Percentiles rank a stretch among this genome's conserved stretches.
These are phyloP conservation scores for Tirmania nivea DNA, from an alignment of 495 filamentous ascomycete species.

Conservation along the genomic window DNA sequence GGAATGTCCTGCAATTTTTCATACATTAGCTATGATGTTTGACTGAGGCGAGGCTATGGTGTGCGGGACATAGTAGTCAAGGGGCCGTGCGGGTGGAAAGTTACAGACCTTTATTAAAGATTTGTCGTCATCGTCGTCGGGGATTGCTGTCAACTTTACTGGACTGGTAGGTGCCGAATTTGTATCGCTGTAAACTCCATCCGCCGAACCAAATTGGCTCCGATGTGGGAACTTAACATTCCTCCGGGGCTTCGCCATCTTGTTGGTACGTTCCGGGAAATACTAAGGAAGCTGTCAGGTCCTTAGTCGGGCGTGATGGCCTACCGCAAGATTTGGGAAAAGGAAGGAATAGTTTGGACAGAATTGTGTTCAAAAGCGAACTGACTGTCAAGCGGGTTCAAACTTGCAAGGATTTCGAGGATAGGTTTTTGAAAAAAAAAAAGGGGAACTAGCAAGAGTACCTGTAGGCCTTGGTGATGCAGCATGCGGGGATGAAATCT, in stretches of 20 bases:
- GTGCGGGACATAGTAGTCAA: neutral
- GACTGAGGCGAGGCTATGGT: too few species aligned
- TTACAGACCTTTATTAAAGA: slow-evolving; percentile 24
- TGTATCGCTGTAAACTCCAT: slow-evolving; percentile 27
- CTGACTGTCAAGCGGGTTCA: too few species aligned
- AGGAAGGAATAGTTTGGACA: too few species aligned
- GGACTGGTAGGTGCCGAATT: slow-evolving; percentile 23
- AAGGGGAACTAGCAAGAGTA: neutral
- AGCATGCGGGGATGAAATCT: too few species aligned
- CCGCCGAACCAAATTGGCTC: slow-evolving; percentile 9
- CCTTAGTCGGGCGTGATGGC: too few species aligned
- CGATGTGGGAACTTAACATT: slow-evolving; percentile 67
- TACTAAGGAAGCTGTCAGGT: too few species aligned
- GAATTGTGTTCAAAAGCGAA: too few species aligned
- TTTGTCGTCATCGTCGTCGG: slow-evolving; percentile 19
- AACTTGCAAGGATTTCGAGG: too few species aligned
- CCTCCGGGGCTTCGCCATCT: slow-evolving; percentile 55
- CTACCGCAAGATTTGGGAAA: too few species aligned
- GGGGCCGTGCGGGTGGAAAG: slow-evolving; percentile 1
- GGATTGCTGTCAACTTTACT: slow-evolving; percentile 34
- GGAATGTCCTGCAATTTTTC: neutral
- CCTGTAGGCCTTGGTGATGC: neutral
- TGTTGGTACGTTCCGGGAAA: neutral
- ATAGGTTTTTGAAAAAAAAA: neutral
- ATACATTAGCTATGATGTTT: too few species aligned